Percentiles rank a stretch among this genome's conserved stretches.
phyloP scores from a whole-genome alignment of 1,139 yeast genomes.

The Fermentozyma sake region DNA sequence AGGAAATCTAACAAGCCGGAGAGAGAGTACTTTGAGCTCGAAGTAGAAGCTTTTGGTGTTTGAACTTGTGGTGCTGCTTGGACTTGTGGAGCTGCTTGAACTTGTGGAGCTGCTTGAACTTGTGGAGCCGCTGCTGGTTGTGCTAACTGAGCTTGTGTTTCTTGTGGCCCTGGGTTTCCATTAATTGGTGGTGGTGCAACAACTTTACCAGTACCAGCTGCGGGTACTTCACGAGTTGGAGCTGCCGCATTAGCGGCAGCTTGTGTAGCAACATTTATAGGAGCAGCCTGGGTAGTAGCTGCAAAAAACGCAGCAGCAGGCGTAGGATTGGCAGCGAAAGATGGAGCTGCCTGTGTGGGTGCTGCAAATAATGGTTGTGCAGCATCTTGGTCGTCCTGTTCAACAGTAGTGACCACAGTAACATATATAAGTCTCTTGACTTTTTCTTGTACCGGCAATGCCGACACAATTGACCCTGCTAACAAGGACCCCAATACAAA shows the following conservation, averaged over 20 bases:
- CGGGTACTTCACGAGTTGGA: conserved; percentile 6
- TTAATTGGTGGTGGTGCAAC: conserved; percentile 9
- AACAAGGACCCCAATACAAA: conserved; percentile 8
- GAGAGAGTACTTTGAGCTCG: conserved; percentile 7
- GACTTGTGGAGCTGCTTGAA: conserved; percentile 6
- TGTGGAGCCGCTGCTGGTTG: conserved; percentile 6
- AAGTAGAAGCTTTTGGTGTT: conserved; percentile 5
- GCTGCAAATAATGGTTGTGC: too few species aligned
- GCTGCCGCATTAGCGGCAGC: conserved; percentile 13
- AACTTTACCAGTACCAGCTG: conserved; percentile 6
- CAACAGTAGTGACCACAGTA: conserved; percentile 15
- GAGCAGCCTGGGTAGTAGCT: conserved; percentile 8
- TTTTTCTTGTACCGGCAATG: conserved; percentile 10
- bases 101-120: conserved; percentile 5
- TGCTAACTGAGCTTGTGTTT: conserved; percentile 3
- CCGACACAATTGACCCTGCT: conserved; percentile 9
- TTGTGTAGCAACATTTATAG: conserved; percentile 13
- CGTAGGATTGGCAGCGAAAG: conserved; percentile 6
- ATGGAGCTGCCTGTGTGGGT: conserved; percentile 8
- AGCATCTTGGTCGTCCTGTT: too few species aligned
- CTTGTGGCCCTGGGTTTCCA: too few species aligned
- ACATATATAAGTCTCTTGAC: conserved; percentile 13
- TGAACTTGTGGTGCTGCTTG: conserved; percentile 7
- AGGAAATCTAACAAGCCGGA: conserved; percentile 10
- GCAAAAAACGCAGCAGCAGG: conserved; percentile 4